phyloP scores from a whole-genome alignment of 2,329 filamentous ascomycete genomes.

The Arthrobotrys conoides region DNA sequence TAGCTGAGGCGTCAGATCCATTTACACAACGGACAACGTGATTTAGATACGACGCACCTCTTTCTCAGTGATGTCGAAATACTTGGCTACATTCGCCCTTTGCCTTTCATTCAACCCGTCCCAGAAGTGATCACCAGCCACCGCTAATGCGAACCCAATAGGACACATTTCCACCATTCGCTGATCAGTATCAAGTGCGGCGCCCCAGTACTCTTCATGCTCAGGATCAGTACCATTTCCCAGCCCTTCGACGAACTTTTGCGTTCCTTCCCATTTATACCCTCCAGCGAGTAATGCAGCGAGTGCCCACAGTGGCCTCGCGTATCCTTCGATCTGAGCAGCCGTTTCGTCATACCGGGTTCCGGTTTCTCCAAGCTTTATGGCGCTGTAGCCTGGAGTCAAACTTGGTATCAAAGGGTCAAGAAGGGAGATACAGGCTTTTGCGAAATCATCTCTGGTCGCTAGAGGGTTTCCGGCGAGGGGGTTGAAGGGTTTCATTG shows the following conservation, averaged over 20 bases:
- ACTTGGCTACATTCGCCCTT: constrained; percentile 77
- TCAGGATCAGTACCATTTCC: constrained; percentile 79
- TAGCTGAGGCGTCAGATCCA: background rate
- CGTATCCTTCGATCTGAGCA: constrained; percentile 82
- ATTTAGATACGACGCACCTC: constrained; percentile 69
- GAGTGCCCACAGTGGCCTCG: constrained; percentile 81
- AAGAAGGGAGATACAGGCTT: constrained; percentile 75
- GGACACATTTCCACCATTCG: constrained; percentile 89
- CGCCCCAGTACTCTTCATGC: constrained; percentile 81
- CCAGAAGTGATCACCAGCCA: constrained; percentile 77
- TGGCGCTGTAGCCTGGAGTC: constrained; percentile 76
- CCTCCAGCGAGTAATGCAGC: constrained; percentile 79
- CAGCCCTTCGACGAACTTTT: constrained; percentile 79
- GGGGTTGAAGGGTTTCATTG: constrained; percentile 48
- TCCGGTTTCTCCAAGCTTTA: constrained; percentile 79
- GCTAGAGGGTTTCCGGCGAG: constrained; percentile 59
- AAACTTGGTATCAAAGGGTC: constrained; percentile 81
- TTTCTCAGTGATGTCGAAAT: constrained; percentile 84
- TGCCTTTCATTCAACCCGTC: constrained; percentile 75
- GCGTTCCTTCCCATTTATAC: constrained; percentile 75
- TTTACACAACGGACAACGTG: too few species aligned
- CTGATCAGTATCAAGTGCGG: constrained; percentile 82
- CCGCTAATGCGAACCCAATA: constrained; percentile 80
- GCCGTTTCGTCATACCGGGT: constrained; percentile 83
- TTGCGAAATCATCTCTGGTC: constrained; percentile 69